Evolutionary conservation across 1,284 basidiomycete species (phyloP).

Genomic region (Testicularia cyperi): DNA sequence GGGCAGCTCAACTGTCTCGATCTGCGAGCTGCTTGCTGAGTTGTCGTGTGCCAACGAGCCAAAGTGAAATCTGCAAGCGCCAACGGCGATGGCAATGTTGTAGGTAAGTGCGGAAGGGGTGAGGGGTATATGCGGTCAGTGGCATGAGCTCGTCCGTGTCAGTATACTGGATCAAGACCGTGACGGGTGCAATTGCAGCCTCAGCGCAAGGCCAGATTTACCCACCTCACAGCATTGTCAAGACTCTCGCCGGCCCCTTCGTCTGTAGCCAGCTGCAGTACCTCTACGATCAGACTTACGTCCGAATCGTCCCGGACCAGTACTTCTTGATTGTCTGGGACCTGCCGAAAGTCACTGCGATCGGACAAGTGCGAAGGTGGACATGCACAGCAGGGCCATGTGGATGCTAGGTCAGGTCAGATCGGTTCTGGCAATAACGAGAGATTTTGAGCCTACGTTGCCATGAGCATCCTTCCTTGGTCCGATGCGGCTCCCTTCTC

Average conservation of each 20-base stretch:
- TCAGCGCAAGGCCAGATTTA: no score
- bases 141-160: no score
- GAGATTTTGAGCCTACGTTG: slow-evolving; percentile 57
- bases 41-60: slow-evolving; percentile 90
- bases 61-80: slow-evolving; percentile 76
- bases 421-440: background rate
- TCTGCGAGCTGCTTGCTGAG: slow-evolving; percentile 66
- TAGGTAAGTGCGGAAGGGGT: no score
- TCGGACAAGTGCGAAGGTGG: background rate
- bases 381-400: background rate
- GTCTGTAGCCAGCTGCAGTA: slow-evolving; percentile 73
- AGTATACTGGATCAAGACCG: no score
- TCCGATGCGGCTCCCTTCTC: no score
- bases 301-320: slow-evolving; percentile 73
- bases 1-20: slow-evolving; percentile 62
- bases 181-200: no score
- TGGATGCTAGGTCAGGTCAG: no score
- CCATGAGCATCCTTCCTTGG: no score
- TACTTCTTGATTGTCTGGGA: slow-evolving; percentile 97
- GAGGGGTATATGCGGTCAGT: no score
- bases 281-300: slow-evolving; percentile 81
- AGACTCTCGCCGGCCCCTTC: slow-evolving; percentile 64
- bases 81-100: background rate
- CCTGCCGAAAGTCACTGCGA: slow-evolving; percentile 78
- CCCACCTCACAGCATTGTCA: slow-evolving; percentile 55